Evolutionary conservation across 2,329 filamentous ascomycete species (phyloP), one percentile per base, ranked within the genome.

Genomic region (Diplodia scrobiculata): DNA sequence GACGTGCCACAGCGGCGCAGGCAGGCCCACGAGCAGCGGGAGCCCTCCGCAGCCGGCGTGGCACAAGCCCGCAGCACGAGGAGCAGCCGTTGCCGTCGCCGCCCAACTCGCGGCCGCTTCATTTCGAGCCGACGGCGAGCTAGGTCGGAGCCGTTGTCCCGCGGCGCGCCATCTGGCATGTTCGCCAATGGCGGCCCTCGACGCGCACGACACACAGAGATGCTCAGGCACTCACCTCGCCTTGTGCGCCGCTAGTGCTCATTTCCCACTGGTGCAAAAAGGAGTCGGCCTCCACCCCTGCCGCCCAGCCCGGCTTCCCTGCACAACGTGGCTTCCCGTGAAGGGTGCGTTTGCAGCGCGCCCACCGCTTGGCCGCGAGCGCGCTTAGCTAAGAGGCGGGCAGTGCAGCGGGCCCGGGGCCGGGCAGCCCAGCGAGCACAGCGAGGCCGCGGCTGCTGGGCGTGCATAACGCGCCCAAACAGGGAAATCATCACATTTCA

Each of bases 301-400:
- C 41, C 17, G 41, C 55, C 21, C 29, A 14, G n/a, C 38, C 54
- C 34, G 50, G 19, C 21, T 65, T 65, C 63, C 63, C 63, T 65
- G 63, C 38, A 65, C 51, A 65, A 65, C 63, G 63, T 65, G 63
- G 63, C 63, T 65, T 55, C 63, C 63, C 63, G 41, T 45, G 51
- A 65, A 50, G 58, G 58, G 58, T 62, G 41, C 58, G 41, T 62
- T 50, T 62, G 58, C 55, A 27, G 55, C 55, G 36, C 21, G 55
- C 38, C 54, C 54, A 48, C 36, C 55, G 38, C 51, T 32, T 54
- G 63, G 32, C 48, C 13, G 50, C 25, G 48, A 48, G 29, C 29
- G 5, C 29, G 29, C 29, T 65, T 53, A 47, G 36, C 45, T 47
- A 65, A 55, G 50, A 32, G 34, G 36, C 17, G 17, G 41, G 27